Evolutionary conservation across 208 protist species (phyloP).

Genomic region (Novymonas esmeraldas): DNA sequence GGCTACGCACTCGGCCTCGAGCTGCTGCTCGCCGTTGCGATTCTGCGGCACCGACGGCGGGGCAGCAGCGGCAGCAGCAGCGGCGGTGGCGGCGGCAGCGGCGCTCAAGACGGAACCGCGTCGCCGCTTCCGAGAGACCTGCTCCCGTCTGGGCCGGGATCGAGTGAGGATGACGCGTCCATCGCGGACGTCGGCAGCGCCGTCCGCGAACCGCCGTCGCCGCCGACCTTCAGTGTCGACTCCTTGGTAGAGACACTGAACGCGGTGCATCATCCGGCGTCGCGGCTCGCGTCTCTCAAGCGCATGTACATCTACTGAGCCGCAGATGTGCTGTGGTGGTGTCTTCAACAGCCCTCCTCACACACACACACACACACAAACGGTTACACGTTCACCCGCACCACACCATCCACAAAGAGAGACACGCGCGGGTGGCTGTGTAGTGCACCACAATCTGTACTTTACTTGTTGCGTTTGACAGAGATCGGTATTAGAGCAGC

Average conservation of each 20-base stretch:
- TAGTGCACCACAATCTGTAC: too few species aligned
- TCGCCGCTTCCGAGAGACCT: background rate
- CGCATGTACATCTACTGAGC: constrained; percentile 19
- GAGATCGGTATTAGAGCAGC: too few species aligned
- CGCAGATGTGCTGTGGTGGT: background rate
- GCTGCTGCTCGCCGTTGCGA: constrained; percentile 34
- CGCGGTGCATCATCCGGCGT: constrained; percentile 15
- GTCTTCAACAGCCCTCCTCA: too few species aligned
- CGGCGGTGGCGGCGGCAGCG: background rate
- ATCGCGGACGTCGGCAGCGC: background rate
- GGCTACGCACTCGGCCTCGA: constrained; percentile 34
- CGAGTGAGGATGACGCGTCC: constrained; percentile 8
- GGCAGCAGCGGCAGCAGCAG: constrained; percentile 1
- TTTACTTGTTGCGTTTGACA: too few species aligned
- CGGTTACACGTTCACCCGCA: too few species aligned
- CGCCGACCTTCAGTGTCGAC: background rate
- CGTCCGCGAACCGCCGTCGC: background rate
- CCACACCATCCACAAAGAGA: too few species aligned
- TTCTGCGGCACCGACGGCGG: constrained; percentile 12
- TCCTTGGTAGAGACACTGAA: constrained; percentile 20
- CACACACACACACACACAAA: too few species aligned
- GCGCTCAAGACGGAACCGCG: background rate
- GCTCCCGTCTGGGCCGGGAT: background rate
- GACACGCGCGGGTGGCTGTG: too few species aligned
- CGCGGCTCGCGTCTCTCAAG: constrained; percentile 22